Evolutionary conservation across 768 basidiomycete species (phyloP), one percentile per base, ranked within the genome.

Genomic region (Podaxis sp.): DNA sequence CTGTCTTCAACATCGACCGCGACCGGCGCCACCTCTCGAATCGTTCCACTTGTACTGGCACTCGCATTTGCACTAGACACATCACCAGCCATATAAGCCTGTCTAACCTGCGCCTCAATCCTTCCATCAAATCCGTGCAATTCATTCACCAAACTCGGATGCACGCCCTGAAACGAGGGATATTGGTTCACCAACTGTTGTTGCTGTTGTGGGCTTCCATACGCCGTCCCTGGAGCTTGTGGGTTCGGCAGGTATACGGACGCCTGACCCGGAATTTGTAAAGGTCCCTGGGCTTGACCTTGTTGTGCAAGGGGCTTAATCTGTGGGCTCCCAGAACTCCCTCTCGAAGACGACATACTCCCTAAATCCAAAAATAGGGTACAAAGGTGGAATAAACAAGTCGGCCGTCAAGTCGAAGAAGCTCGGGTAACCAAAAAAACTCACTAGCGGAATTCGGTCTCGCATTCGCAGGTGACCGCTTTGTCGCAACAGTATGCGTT

Each of bases 81-180:
- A 36, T 10, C 36, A 22, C 48, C 58, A 7, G 12, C 24, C 37
- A 74, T 69, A 65, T 80, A 81, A 4, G 80, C 82, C 63, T 78
- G 77, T 46, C 78, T 74, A 15, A 87, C 78, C 69, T 85, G 85
- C 12, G 76, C 73, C 28, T 76, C 75, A 65, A 88, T 80, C 30
- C 80, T 78, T 0, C 81, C 84, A 10, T 86, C 84, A 66, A 88
- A 87, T n/a, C 72, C 75, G 60, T 79, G 76, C 65, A 86, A 76
- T 54, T 88, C 85, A 56, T 80, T 77, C 11, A 85, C 80, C 57
- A 88, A 72, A 55, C 77, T 82, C 2, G 85, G 85, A 68, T 88
- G 87, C 13, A 83, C 80, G 33, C 33, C 33, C 44, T 46, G n/a
- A 17, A 46, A 46, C 7, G 44, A 17, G 15, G 44, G 44, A 17